A percentile compares a stretch with the other conserved stretches of the same genome.
Evolutionary conservation across 306 rosid genomes (phyloP).

Genomic region (Sesbania bispinosa): DNA sequence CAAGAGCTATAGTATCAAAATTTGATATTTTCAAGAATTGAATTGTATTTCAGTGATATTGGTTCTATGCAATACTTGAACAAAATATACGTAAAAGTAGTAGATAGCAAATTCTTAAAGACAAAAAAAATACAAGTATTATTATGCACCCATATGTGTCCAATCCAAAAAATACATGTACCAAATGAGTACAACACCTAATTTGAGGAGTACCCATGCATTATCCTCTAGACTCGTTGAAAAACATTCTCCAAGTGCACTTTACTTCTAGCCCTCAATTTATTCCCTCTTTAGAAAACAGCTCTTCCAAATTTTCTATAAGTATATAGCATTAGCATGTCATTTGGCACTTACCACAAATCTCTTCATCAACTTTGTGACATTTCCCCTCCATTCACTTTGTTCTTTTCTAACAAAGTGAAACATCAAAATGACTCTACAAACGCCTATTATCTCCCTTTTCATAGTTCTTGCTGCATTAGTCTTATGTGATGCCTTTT

Average conservation of each 20-base stretch:
- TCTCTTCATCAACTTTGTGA: not conserved
- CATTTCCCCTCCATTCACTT: constrained; percentile 4
- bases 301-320: constrained; percentile 5
- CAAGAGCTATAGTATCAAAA: too few species aligned
- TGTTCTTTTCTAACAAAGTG: not conserved
- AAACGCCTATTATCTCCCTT: constrained; percentile 17
- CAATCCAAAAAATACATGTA: not conserved
- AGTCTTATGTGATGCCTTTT: constrained; percentile 26
- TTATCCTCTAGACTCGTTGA: not conserved
- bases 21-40: too few species aligned
- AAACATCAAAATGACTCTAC: constrained; percentile 26
- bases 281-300: constrained; percentile 7
- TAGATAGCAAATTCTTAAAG: too few species aligned
- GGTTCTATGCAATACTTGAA: not conserved
- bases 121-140: not conserved
- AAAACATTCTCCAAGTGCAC: constrained; percentile 14
- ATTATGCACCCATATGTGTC: too few species aligned
- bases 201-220: not conserved
- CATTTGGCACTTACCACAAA: constrained; percentile 24
- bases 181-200: not conserved
- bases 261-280: not conserved
- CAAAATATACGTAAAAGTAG: not conserved
- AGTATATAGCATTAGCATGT: constrained; percentile 9
- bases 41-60: too few species aligned
- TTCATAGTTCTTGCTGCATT: constrained; percentile 20